Percentiles rank a stretch among this genome's conserved stretches.
These are phyloP conservation scores for Apiospora pterosperma DNA, from an alignment of 2,329 filamentous ascomycete genomes.

Conservation along the genomic window DNA sequence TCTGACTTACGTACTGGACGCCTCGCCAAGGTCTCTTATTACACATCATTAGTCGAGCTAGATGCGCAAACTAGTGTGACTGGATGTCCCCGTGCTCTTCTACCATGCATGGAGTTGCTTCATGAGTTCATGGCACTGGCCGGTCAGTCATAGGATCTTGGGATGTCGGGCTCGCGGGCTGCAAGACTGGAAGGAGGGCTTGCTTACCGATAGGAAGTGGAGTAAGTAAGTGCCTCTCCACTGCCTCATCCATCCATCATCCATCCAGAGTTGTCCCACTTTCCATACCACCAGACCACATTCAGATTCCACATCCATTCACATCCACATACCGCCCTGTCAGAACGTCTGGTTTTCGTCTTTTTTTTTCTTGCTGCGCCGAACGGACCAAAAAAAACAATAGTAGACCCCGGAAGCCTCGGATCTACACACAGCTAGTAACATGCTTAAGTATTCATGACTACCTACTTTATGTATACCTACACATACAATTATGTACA, in stretches of 20 bases:
- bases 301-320: background rate
- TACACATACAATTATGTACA: too few relatives aligned
- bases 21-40: background rate
- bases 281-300: background rate
- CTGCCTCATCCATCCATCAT: background rate
- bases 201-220: background rate
- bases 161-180: background rate
- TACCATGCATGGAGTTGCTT: too few relatives aligned
- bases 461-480: background rate
- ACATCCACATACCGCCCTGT: background rate
- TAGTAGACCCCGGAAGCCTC: background rate
- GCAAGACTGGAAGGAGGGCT: background rate
- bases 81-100: background rate
- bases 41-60: background rate
- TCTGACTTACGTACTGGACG: background rate
- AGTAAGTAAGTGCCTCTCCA: background rate
- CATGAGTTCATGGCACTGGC: background rate
- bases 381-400: background rate
- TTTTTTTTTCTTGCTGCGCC: background rate
- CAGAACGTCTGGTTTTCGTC: too few relatives aligned
- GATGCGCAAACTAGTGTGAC: background rate
- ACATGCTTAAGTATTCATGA: conserved; percentile 1
- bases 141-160: too few relatives aligned
- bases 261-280: background rate
- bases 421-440: conserved; percentile 1